Percentiles rank a stretch among this genome's conserved stretches.
Evolutionary conservation across 1,284 basidiomycete genomes (phyloP).

Genomic region (Cutaneotrichosporon daszewskae): DNA sequence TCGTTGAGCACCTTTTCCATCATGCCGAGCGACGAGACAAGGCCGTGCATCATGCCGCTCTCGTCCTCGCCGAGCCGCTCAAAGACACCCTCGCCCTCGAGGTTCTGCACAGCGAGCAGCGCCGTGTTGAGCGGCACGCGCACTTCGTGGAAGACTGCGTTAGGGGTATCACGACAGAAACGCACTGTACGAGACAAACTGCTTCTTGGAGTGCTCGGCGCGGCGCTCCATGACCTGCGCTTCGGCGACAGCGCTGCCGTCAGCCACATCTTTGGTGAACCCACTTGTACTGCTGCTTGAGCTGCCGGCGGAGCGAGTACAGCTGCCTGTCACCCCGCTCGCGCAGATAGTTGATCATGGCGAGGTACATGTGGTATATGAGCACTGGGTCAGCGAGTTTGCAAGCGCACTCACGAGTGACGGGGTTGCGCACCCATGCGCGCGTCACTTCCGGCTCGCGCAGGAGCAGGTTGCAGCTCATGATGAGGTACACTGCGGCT

Average conservation of each 20-base stretch:
- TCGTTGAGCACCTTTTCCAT: constrained; percentile 72
- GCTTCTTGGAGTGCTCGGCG: constrained; percentile 67
- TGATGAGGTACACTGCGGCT: constrained; percentile 55
- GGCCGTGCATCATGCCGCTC: constrained; percentile 45
- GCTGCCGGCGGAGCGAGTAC: constrained; percentile 60
- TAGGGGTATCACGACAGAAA: constrained; percentile 2
- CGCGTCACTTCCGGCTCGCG: background rate
- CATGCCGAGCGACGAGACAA: constrained; percentile 77
- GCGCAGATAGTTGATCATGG: constrained; percentile 39
- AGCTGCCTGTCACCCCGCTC: constrained; percentile 57
- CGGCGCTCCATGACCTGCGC: constrained; percentile 78
- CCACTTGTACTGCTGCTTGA: constrained; percentile 59
- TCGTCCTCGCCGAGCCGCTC: constrained; percentile 34
- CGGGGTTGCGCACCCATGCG: background rate
- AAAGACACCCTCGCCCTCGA: constrained; percentile 59
- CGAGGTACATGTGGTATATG: constrained; percentile 47
- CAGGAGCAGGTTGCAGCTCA: background rate
- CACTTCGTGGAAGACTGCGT: constrained; percentile 55
- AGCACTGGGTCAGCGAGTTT: constrained; percentile 5
- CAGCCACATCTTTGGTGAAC: background rate
- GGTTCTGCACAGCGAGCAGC: constrained; percentile 79
- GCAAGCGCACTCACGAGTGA: background rate
- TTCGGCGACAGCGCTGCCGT: constrained; percentile 62
- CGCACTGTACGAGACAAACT: constrained; percentile 74
- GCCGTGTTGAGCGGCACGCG: constrained; percentile 88